Evolutionary conservation across 2,329 filamentous ascomycete species (phyloP).

Genomic region (Iodosphaeria phyllophila): DNA sequence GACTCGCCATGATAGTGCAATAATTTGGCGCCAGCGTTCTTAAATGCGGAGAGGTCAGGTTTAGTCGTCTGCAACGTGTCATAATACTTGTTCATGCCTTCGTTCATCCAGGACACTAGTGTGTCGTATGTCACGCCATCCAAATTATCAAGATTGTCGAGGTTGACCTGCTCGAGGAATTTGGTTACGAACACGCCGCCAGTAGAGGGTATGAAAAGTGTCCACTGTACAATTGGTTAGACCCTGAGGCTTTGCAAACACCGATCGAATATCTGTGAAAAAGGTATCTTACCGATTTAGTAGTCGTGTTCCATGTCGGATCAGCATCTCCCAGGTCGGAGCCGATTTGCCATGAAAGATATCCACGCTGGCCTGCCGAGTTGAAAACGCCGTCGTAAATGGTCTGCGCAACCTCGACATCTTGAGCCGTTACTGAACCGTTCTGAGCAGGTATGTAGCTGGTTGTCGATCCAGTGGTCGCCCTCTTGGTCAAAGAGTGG

Average conservation of each 20-base stretch:
- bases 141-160: conserved; percentile 22
- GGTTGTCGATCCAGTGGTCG: conserved; percentile 4
- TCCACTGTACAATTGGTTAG: no score
- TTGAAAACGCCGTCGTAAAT: conserved; percentile 16
- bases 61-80: conserved; percentile 19
- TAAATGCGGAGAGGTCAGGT: conserved; percentile 17
- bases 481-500: no score
- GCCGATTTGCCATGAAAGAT: conserved; percentile 17
- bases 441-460: conserved; percentile 15
- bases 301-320: conserved; percentile 15
- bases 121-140: conserved; percentile 35
- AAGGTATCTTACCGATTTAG: no score
- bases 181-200: conserved; percentile 19
- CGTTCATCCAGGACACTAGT: conserved; percentile 32
- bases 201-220: no score
- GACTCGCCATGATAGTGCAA: conserved; percentile 24
- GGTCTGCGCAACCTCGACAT: conserved; percentile 14
- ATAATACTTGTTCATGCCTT: conserved; percentile 25
- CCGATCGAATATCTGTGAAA: no score
- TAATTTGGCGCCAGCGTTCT: conserved; percentile 22
- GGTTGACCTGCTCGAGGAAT: conserved; percentile 19
- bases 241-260: no score
- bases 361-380: conserved; percentile 15
- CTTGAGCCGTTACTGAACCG: conserved; percentile 16
- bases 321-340: conserved; percentile 14